A percentile compares a stretch with the other conserved stretches of the same genome.
Evolutionary conservation across 495 filamentous ascomycete genomes (phyloP).

Genomic region (Penicillium simplicissimum): DNA sequence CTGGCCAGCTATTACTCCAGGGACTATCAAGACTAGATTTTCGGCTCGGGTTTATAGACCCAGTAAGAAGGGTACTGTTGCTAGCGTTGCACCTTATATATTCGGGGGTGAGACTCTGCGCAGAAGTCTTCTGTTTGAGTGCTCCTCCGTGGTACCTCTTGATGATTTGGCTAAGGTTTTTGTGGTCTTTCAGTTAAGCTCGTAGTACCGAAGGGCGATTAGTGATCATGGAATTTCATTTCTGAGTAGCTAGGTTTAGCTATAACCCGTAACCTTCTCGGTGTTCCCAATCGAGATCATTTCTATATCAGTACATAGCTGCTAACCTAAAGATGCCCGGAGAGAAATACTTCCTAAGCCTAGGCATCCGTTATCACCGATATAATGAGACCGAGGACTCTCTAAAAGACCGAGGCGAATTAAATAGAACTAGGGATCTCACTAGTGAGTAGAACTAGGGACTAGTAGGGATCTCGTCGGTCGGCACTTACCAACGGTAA

Average conservation of each 20-base stretch:
- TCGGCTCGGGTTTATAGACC: constrained; percentile 32
- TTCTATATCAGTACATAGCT: no score
- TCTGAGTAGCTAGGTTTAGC: neutral
- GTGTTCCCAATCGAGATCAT: no score
- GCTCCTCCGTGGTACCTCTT: constrained; percentile 18
- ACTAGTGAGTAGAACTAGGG: neutral
- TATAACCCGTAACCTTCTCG: no score
- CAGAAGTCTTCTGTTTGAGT: constrained; percentile 27
- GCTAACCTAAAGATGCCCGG: no score
- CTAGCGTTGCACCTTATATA: constrained; percentile 10
- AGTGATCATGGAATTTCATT: neutral
- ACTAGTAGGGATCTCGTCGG: neutral
- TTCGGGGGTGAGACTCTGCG: constrained; percentile 30
- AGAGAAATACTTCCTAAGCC: neutral
- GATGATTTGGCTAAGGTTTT: constrained; percentile 31
- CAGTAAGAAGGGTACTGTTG: constrained; percentile 13
- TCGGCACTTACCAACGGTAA: constrained; percentile 13
- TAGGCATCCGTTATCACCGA: neutral
- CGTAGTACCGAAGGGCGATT: neutral
- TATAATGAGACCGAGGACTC: constrained; percentile 10
- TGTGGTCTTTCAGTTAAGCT: constrained; percentile 14
- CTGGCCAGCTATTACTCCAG: constrained; percentile 34
- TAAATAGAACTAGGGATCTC: neutral
- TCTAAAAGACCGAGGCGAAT: neutral
- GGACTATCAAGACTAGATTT: constrained; percentile 20